Evolutionary conservation across 2,329 filamentous ascomycete genomes (phyloP).

Genomic region (Tolypocladium tropicale): DNA sequence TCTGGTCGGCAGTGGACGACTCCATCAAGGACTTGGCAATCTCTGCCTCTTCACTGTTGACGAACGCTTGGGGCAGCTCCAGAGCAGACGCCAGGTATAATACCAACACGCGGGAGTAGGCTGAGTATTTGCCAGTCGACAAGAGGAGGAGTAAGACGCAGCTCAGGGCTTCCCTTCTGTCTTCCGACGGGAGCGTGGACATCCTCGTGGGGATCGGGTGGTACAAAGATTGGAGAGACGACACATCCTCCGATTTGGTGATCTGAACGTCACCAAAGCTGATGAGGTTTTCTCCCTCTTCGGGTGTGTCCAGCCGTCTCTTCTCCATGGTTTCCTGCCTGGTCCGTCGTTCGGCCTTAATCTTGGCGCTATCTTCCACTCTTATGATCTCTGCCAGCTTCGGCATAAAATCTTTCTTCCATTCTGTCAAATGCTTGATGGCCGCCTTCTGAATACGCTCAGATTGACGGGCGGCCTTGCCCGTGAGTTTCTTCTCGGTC

Average conservation of each 20-base stretch:
- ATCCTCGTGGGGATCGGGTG: conserved; percentile 43
- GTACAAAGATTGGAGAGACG: conserved; percentile 40
- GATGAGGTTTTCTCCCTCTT: conserved; percentile 28
- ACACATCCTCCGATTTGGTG: conserved; percentile 27
- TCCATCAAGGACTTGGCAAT: conserved; percentile 67
- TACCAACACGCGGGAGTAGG: conserved; percentile 59
- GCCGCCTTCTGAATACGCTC: conserved; percentile 38
- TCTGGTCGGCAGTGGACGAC: conserved; percentile 38
- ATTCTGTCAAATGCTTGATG: conserved; percentile 63
- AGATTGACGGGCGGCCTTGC: conserved; percentile 14
- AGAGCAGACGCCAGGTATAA: conserved; percentile 60
- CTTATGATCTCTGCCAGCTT: conserved; percentile 59
- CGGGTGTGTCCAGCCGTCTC: conserved; percentile 21
- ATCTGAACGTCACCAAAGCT: conserved; percentile 25
- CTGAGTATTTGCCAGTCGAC: conserved; percentile 63
- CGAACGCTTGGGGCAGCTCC: conserved; percentile 46
- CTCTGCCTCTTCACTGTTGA: conserved; percentile 62
- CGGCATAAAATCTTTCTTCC: conserved; percentile 60
- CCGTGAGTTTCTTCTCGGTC: neutral
- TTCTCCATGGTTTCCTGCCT: conserved; percentile 32
- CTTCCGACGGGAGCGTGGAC: conserved; percentile 43
- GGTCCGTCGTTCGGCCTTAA: conserved; percentile 34
- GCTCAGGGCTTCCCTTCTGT: conserved; percentile 55
- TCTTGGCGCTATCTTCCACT: conserved; percentile 35
- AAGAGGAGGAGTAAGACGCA: conserved; percentile 61